Conservation (phyloP, 2,329 filamentous ascomycete species). For the Balansia obtecta region DNA sequence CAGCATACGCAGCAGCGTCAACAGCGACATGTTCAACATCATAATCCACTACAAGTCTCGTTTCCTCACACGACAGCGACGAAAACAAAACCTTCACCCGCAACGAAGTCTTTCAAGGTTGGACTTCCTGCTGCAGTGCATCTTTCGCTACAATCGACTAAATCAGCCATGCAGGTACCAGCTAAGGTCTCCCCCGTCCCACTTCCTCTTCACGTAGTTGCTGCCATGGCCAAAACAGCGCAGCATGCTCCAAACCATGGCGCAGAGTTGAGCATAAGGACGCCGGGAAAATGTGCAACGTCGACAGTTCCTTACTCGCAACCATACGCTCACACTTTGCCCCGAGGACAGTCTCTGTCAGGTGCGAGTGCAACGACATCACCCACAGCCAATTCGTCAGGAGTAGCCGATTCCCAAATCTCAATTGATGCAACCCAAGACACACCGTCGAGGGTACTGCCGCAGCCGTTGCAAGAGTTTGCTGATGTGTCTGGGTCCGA, state of each 20-base stretch:
- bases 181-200: conserved; percentile 32
- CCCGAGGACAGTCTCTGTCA: background rate
- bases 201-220: conserved; percentile 29
- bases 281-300: conserved; percentile 9
- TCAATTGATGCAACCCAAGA: background rate
- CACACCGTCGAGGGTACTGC: background rate
- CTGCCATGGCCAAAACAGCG: conserved; percentile 19
- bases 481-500: conserved; percentile 30
- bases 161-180: conserved; percentile 20
- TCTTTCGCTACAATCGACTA: conserved; percentile 15
- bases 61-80: conserved; percentile 6
- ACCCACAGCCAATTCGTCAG: conserved; percentile 4
- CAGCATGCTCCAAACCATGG: background rate
- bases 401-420: background rate
- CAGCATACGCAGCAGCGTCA: background rate
- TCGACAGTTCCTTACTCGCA: conserved; percentile 2
- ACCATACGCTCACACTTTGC: background rate
- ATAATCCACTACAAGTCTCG: background rate
- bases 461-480: conserved; percentile 18
- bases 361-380: background rate
- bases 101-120: conserved; percentile 21
- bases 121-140: conserved; percentile 15
- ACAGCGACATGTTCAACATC: background rate
- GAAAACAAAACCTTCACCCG: conserved; percentile 14
- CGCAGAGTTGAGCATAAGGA: background rate